phyloP scores from a whole-genome alignment of 2,329 filamentous ascomycete genomes.

The Phialemoniopsis sp. region DNA sequence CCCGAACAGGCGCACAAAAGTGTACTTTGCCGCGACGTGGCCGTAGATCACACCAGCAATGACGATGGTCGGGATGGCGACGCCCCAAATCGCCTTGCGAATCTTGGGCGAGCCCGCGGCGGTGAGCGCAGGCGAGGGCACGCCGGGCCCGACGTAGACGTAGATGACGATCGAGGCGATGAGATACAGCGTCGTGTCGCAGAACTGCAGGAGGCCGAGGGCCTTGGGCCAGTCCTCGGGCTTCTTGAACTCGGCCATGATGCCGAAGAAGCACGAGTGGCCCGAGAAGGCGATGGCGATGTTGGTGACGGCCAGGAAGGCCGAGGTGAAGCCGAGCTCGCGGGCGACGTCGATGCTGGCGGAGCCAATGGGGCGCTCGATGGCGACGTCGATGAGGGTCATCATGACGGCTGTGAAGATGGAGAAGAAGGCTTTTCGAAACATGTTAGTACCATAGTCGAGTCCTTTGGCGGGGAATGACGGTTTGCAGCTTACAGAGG shows the following conservation, averaged over 20 bases:
- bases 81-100: constrained; percentile 62
- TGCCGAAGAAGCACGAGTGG: constrained; percentile 65
- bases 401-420: constrained; percentile 59
- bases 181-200: no score
- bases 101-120: constrained; percentile 48
- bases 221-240: constrained; percentile 28
- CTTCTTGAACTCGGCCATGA: constrained; percentile 60
- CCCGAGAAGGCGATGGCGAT: constrained; percentile 65
- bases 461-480: no score
- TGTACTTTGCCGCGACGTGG: constrained; percentile 61
- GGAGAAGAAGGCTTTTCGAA: constrained; percentile 45
- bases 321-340: constrained; percentile 42
- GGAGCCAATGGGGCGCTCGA: constrained; percentile 31
- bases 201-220: background rate
- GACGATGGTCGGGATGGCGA: constrained; percentile 67
- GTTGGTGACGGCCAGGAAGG: constrained; percentile 55
- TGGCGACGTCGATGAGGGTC: constrained; percentile 58
- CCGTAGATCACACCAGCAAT: constrained; percentile 69
- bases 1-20: constrained; percentile 60
- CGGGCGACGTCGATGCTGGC: constrained; percentile 24
- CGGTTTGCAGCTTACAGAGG: no score
- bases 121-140: constrained; percentile 63
- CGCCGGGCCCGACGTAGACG: constrained; percentile 56
- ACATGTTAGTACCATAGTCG: no score
- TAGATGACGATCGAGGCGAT: constrained; percentile 31